Evolutionary conservation across 352 stramenopile genomes (phyloP).

Genomic region (Pythium brachiatum): DNA sequence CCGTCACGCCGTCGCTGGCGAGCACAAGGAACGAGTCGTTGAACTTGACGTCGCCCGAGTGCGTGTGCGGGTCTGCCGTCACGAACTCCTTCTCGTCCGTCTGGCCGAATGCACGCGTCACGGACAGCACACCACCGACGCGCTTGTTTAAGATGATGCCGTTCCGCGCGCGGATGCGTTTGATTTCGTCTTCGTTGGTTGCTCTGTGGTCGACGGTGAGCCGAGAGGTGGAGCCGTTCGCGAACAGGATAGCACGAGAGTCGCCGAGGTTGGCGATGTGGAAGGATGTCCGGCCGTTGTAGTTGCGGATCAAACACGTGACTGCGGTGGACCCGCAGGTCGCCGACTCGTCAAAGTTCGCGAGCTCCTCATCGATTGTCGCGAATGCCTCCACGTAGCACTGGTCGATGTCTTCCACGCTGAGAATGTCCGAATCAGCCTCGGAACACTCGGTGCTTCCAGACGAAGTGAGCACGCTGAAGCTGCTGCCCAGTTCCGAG

Average conservation of each 20-base stretch:
- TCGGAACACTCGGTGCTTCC: constrained; percentile 40
- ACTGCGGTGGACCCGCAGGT: constrained; percentile 73
- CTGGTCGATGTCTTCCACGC: constrained; percentile 51
- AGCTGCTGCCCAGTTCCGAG: constrained; percentile 33
- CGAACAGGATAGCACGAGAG: constrained; percentile 71
- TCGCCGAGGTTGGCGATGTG: constrained; percentile 80
- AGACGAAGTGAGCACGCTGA: constrained; percentile 46
- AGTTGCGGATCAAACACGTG: constrained; percentile 64
- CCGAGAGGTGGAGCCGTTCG: constrained; percentile 42
- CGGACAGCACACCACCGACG: constrained; percentile 64
- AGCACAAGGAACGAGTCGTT: constrained; percentile 70
- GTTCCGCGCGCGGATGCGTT: constrained; percentile 66
- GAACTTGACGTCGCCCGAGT: constrained; percentile 46
- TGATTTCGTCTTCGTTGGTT: constrained; percentile 72
- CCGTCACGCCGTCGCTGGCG: constrained; percentile 72
- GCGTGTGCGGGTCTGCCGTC: constrained; percentile 57
- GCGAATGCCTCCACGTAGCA: constrained; percentile 64
- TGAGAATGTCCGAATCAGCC: constrained; percentile 46
- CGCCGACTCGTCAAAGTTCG: constrained; percentile 62
- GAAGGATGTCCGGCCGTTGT: constrained; percentile 55
- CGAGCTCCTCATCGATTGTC: constrained; percentile 60
- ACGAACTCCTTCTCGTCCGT: constrained; percentile 83
- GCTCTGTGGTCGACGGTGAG: constrained; percentile 78
- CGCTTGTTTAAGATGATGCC: constrained; percentile 86
- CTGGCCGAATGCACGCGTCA: constrained; percentile 76